A percentile compares a stretch with the other conserved stretches of the same genome.
phyloP scores from a whole-genome alignment of 2,329 filamentous ascomycete genomes.

The Blastomyces parvus region DNA sequence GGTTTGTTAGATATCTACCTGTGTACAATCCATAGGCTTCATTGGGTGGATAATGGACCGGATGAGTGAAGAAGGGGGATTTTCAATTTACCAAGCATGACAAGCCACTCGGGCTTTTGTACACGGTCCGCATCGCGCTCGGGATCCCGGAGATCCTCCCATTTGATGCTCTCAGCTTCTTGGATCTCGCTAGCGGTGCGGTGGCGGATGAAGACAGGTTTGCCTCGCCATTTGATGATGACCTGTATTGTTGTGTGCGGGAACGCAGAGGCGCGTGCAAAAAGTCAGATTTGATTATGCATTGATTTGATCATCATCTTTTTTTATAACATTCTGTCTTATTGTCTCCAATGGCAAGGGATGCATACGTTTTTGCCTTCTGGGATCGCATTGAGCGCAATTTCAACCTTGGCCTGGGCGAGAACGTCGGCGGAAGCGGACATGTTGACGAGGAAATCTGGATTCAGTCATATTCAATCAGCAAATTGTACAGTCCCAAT shows the following conservation, averaged over 20 bases:
- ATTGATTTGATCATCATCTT: background rate
- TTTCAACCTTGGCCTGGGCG: constrained; percentile 99
- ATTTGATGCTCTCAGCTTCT: constrained; percentile 81
- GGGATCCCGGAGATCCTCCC: constrained; percentile 78
- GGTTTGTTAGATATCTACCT: background rate
- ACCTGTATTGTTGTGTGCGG: constrained; percentile 46
- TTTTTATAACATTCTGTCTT: background rate
- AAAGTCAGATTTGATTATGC: constrained; percentile 5
- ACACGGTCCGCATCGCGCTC: constrained; percentile 86
- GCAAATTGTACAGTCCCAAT: constrained; percentile 19
- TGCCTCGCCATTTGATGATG: constrained; percentile 99
- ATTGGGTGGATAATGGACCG: background rate
- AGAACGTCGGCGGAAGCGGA: constrained; percentile 96
- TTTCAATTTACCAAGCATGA: constrained; percentile 73
- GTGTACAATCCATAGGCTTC: background rate
- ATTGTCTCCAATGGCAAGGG: background rate
- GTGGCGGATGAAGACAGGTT: constrained; percentile 99
- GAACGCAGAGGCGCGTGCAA: background rate
- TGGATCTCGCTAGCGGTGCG: constrained; percentile 87
- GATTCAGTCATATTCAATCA: constrained; percentile 18
- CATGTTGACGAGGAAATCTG: constrained; percentile 99
- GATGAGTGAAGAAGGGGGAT: background rate
- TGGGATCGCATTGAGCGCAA: constrained; percentile 82
- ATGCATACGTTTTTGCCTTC: constrained; percentile 90
- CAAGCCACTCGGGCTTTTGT: constrained; percentile 96